Conservation (phyloP, 192 early-diverging fungal species). For the Rhizophagus sp. region DNA sequence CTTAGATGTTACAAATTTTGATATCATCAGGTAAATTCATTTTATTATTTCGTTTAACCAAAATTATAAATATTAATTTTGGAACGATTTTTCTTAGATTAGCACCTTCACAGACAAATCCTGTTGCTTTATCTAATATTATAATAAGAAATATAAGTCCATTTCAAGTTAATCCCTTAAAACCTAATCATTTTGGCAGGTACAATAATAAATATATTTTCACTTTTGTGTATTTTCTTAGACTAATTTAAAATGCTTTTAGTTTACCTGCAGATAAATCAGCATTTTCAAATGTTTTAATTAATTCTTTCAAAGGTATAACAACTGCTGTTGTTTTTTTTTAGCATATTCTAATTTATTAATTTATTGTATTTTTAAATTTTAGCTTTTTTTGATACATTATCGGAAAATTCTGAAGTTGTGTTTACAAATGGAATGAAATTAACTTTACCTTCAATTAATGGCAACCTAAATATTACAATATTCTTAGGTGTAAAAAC, state of each 20-base stretch:
- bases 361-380: background rate
- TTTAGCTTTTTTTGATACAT: constrained; percentile 31
- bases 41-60: background rate
- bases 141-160: constrained; percentile 33
- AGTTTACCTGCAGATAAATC: constrained; percentile 17
- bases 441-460: constrained; percentile 33
- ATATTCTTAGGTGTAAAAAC: constrained; percentile 46
- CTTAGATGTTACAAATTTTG: constrained; percentile 49
- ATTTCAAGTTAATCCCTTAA: constrained; percentile 32
- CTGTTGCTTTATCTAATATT: constrained; percentile 32
- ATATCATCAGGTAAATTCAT: constrained; percentile 47
- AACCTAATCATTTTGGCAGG: constrained; percentile 37
- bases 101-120: constrained; percentile 26
- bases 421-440: constrained; percentile 48
- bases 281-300: constrained; percentile 29
- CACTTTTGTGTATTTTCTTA: background rate
- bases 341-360: background rate
- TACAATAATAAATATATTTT: constrained; percentile 26
- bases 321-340: too few relatives aligned
- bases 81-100: constrained; percentile 24
- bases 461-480: constrained; percentile 30
- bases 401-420: constrained; percentile 30
- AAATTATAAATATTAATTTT: background rate
- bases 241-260: background rate
- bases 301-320: constrained; percentile 15